phyloP scores from a whole-genome alignment of 2,329 filamentous ascomycete species.

The Diaporthe sp. region DNA sequence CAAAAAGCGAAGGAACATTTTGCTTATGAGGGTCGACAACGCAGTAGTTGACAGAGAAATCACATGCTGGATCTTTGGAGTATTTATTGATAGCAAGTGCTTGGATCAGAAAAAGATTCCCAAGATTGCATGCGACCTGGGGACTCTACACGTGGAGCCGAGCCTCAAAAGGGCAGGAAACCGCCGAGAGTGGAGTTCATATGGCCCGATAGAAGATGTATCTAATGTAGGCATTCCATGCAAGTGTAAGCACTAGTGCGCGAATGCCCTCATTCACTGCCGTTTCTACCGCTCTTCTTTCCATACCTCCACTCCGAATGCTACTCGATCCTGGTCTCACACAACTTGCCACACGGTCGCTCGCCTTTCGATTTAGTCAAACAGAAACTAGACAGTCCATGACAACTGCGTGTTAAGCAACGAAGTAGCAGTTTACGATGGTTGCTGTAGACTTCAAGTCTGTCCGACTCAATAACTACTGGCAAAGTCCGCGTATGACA shows the following conservation, averaged over 20 bases:
- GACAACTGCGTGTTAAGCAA: neutral
- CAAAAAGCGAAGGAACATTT: slow-evolving; percentile 2
- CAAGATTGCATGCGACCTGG: neutral
- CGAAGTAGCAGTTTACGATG: neutral
- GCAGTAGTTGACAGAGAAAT: neutral
- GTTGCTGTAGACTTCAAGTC: neutral
- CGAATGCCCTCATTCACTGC: neutral
- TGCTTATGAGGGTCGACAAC: neutral
- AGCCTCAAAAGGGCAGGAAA: slow-evolving; percentile 12
- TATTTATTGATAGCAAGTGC: neutral
- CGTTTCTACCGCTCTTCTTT: neutral
- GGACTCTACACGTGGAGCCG: neutral
- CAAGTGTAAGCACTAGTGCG: slow-evolving; percentile 20
- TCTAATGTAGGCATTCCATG: neutral
- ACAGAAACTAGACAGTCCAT: neutral
- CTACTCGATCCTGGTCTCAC: neutral
- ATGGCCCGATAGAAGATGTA: slow-evolving; percentile 4
- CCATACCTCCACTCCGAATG: slow-evolving; percentile 4
- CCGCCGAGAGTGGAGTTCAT: slow-evolving; percentile 9
- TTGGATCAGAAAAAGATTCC: neutral
- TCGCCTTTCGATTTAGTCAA: neutral
- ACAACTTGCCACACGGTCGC: neutral
- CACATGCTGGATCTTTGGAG: neutral
- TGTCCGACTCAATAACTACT: neutral
- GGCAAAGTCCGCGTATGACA: neutral